Base-by-base conservation (phyloP, 371 early-diverging fungal species). In the Apophysomyces trapeziformis region DNA sequence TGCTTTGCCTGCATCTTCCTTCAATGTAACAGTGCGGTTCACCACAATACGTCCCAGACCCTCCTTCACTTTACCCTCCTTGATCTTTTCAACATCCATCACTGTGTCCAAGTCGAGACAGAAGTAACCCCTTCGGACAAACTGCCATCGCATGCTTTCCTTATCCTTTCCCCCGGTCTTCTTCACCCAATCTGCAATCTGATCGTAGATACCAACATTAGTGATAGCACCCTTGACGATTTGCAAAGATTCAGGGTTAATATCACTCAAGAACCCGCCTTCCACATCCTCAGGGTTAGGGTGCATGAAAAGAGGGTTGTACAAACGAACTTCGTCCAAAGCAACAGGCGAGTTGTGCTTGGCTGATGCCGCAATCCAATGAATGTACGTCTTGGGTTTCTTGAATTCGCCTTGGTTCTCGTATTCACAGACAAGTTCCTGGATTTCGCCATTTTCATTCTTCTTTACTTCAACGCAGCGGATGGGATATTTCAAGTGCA, bases 341-440 rank as follows among this genome's bases (percentile, higher is more conserved):
- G 78, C 73, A 39, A 96, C 92, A 35, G 98, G 96, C 5, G 96
- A 95, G 38, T 87, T 82, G 68, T 89, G 90, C 68, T 85, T 80
- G 37, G 92, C 86, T 13, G 92, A 89, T 65, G 94, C 90, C 32
- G 93, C 94, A 16, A 99, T 87, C 99, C 99, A 99, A 75, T 99
- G 99, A 79, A 99, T 98, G 79, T 91, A 98, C 1, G 99, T 93
- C 90, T 96, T 98, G 65, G 99, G 97, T 81, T 91, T 92, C 75
- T 89, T 88, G 77, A 83, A 85, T 21, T 79, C 87, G 26, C 77
- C 73, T 18, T 83, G 85, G 69, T 90, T 88, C 66, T 95, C 94
- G 69, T 94, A 95, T 35, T 77, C 81, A 68, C 93, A 95, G 46
- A 86, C 78, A 37, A 98, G 69, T 71, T 94, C 93, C 37, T 80